Percentiles rank a stretch among this genome's conserved stretches.
phyloP scores from a whole-genome alignment of 164 flowering plant species.

The Aristolochia contorta region DNA sequence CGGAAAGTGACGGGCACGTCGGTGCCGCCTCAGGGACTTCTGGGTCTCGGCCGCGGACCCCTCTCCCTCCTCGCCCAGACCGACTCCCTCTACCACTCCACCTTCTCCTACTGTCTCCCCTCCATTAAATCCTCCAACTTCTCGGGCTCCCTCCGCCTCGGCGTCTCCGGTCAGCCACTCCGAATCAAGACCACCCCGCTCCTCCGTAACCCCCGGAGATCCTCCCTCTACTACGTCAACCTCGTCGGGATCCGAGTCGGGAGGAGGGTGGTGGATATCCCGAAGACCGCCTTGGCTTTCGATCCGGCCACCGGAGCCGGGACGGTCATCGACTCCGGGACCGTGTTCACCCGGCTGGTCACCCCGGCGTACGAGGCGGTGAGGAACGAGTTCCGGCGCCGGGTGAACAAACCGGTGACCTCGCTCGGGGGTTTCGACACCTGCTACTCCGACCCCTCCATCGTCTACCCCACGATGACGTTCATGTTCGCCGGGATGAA shows the following conservation, averaged over 20 bases:
- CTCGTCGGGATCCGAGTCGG: slow-evolving; percentile 60
- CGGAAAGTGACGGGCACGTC: slow-evolving; percentile 46
- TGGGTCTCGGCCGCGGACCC: slow-evolving; percentile 90
- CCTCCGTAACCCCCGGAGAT: slow-evolving; percentile 63
- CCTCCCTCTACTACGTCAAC: slow-evolving; percentile 79
- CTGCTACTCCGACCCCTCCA: slow-evolving; percentile 46
- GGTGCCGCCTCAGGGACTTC: slow-evolving; percentile 67
- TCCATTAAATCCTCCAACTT: slow-evolving; percentile 55
- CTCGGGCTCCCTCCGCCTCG: slow-evolving; percentile 71
- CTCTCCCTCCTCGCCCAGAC: slow-evolving; percentile 64
- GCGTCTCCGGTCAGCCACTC: slow-evolving; percentile 66
- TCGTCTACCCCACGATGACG: slow-evolving; percentile 44
- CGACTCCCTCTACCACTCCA: slow-evolving; percentile 50
- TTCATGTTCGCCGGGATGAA: slow-evolving; percentile 60
- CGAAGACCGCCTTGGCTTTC: slow-evolving; percentile 52
- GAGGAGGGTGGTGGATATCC: slow-evolving; percentile 42
- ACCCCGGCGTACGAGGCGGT: slow-evolving; percentile 54
- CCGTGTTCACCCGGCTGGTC: slow-evolving; percentile 42
- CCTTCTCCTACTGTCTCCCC: slow-evolving; percentile 96
- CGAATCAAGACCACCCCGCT: slow-evolving; percentile 66
- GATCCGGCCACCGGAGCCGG: slow-evolving; percentile 83
- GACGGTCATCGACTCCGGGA: slow-evolving; percentile 81
- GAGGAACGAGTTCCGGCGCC: slow-evolving; percentile 44
- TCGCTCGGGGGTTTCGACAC: slow-evolving; percentile 85
- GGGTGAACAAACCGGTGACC: slow-evolving; percentile 33